Conservation (phyloP, 2,329 filamentous ascomycete genomes). For the Alternaria triticimaculans region DNA sequence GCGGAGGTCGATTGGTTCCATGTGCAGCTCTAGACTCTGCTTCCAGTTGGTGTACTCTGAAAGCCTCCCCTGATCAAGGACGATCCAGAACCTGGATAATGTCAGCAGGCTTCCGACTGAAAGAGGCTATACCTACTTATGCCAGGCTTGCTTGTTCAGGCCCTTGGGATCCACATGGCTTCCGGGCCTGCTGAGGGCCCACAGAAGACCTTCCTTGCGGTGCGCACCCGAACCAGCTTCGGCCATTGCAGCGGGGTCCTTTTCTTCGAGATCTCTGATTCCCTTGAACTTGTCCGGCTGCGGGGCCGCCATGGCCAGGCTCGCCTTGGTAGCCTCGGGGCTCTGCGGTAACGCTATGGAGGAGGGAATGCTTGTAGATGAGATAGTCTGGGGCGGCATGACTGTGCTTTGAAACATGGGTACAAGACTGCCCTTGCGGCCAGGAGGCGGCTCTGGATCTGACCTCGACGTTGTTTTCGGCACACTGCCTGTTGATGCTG, state of each 20-base stretch:
- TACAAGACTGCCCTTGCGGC: slow-evolving; percentile 42
- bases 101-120: slow-evolving; percentile 32
- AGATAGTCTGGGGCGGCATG: slow-evolving; percentile 34
- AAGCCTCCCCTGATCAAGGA: slow-evolving; percentile 92
- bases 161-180: slow-evolving; percentile 95
- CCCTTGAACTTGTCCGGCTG: slow-evolving; percentile 77
- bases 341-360: slow-evolving; percentile 37
- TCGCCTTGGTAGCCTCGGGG: slow-evolving; percentile 35
- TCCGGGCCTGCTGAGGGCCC: slow-evolving; percentile 90
- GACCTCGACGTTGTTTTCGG: slow-evolving; percentile 30
- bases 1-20: slow-evolving; percentile 95
- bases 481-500: slow-evolving; percentile 31
- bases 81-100: slow-evolving; percentile 86
- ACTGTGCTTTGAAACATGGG: slow-evolving; percentile 46
- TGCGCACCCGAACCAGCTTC: slow-evolving; percentile 69
- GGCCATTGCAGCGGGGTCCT: slow-evolving; percentile 55
- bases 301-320: slow-evolving; percentile 35
- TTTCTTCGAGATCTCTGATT: slow-evolving; percentile 89
- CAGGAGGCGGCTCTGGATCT: slow-evolving; percentile 32
- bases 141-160: slow-evolving; percentile 97
- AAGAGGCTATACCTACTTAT: slow-evolving; percentile 74
- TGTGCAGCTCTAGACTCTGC: slow-evolving; percentile 92
- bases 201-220: slow-evolving; percentile 91
- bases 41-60: slow-evolving; percentile 99
- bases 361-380: slow-evolving; percentile 33